These are phyloP conservation scores for Incumbomyces lentus DNA, from an alignment of 2,329 filamentous ascomycete genomes.

Conservation along the genomic window DNA sequence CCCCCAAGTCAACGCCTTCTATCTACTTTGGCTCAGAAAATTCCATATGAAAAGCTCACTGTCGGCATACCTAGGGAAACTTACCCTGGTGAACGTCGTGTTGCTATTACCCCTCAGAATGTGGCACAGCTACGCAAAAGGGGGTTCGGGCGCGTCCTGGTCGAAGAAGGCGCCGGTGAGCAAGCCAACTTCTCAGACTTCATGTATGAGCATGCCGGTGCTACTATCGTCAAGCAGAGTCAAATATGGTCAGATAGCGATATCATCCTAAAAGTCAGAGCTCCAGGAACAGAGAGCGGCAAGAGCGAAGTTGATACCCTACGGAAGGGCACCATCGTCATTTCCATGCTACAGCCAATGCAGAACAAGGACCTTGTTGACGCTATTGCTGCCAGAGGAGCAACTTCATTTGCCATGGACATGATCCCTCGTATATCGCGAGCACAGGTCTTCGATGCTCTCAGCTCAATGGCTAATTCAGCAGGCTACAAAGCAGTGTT, in stretches of 20 bases:
- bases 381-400: conserved; percentile 57
- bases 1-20: not conserved
- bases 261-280: conserved; percentile 75
- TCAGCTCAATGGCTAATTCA: conserved; percentile 89
- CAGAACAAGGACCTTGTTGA: conserved; percentile 70
- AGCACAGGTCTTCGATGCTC: conserved; percentile 77
- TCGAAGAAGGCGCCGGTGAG: conserved; percentile 71
- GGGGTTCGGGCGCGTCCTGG: conserved; percentile 64
- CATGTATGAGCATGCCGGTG: conserved; percentile 68
- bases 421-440: conserved; percentile 83
- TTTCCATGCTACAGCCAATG: conserved; percentile 73
- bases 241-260: conserved; percentile 65
- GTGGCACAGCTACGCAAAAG: conserved; percentile 74
- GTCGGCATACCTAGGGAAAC: conserved; percentile 72
- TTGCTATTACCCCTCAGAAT: conserved; percentile 77
- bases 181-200: conserved; percentile 67
- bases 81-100: conserved; percentile 68
- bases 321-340: conserved; percentile 59
- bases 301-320: conserved; percentile 59
- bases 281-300: conserved; percentile 49
- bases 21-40: conserved; percentile 7
- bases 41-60: conserved; percentile 60
- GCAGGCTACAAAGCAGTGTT: conserved; percentile 86
- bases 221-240: conserved; percentile 59
- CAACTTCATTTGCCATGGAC: conserved; percentile 82